Conservation (phyloP, 2,329 filamentous ascomycete genomes). For the Alternaria sp. region DNA sequence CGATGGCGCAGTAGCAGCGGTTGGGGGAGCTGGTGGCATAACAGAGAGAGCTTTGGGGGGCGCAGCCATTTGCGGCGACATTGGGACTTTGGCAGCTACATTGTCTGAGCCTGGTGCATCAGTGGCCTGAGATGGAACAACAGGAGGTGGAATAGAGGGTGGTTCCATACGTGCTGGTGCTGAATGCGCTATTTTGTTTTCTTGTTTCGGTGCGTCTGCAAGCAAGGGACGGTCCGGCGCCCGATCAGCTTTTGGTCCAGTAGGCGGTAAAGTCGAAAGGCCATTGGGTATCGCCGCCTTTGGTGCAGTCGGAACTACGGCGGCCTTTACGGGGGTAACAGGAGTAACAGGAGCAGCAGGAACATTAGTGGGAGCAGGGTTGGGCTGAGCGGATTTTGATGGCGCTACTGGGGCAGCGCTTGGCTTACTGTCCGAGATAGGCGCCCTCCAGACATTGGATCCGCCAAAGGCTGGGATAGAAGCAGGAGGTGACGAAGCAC, state of each 20-base stretch:
- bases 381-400: conserved; percentile 38
- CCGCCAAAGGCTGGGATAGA: conserved; percentile 66
- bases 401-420: conserved; percentile 33
- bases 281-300: conserved; percentile 52
- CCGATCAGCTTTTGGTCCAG: conserved; percentile 53
- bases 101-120: conserved; percentile 23
- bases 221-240: conserved; percentile 37
- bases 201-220: conserved; percentile 32
- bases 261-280: conserved; percentile 48
- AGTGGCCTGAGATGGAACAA: conserved; percentile 19
- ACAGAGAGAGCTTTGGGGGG: conserved; percentile 18
- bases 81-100: conserved; percentile 25
- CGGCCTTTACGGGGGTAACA: conserved; percentile 31
- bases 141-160: conserved; percentile 27
- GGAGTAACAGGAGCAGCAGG: conserved; percentile 27
- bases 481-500: conserved; percentile 62
- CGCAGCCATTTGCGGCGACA: conserved; percentile 17
- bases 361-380: conserved; percentile 33
- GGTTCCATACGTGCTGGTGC: conserved; percentile 38
- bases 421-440: conserved; percentile 48
- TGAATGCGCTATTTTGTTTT: conserved; percentile 25
- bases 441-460: conserved; percentile 56
- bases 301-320: conserved; percentile 33
- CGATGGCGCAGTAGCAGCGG: conserved; percentile 17
- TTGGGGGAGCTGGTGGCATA: conserved; percentile 11